A percentile compares a stretch with the other conserved stretches of the same genome.
These are phyloP conservation scores for Pleurozium schreberi DNA, from an alignment of 225 moss, liverwort and hornwort species.

Conservation along the genomic window DNA sequence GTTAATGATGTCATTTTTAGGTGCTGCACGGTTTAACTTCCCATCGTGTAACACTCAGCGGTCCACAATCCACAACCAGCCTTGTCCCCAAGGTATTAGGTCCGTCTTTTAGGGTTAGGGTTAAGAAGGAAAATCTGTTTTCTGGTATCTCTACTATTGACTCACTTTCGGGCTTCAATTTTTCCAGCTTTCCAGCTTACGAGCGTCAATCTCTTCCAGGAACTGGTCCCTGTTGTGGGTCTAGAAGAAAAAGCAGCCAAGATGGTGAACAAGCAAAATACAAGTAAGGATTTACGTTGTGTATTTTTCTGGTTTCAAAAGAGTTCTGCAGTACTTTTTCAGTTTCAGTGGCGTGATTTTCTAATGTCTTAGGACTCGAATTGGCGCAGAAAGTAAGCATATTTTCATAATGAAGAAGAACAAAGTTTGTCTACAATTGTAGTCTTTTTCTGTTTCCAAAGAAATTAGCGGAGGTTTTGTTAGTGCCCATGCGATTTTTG, in stretches of 20 bases:
- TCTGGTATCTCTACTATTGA: too few relatives aligned
- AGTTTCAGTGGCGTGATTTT: not conserved
- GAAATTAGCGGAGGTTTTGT: not conserved
- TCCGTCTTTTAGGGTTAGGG: too few relatives aligned
- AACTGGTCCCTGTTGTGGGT: not conserved
- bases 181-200: too few relatives aligned
- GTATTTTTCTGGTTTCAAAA: not conserved
- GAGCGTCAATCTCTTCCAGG: too few relatives aligned
- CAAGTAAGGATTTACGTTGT: slow-evolving; percentile 1
- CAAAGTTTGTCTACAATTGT: slow-evolving; percentile 4
- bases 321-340: not conserved
- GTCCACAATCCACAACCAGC: too few relatives aligned
- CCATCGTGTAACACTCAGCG: too few relatives aligned
- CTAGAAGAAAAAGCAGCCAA: not conserved
- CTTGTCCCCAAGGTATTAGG: too few relatives aligned
- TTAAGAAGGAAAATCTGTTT: too few relatives aligned
- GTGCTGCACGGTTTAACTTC: too few relatives aligned
- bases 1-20: too few relatives aligned
- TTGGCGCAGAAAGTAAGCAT: slow-evolving; percentile 54
- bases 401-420: slow-evolving; percentile 55
- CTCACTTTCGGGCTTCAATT: too few relatives aligned
- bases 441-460: not conserved
- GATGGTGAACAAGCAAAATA: slow-evolving; percentile 38
- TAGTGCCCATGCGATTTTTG: not conserved
- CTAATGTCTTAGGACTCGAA: not conserved